Base-by-base conservation (phyloP, 1,139 yeast genomes). In the Nakaseomyces delphensis region DNA sequence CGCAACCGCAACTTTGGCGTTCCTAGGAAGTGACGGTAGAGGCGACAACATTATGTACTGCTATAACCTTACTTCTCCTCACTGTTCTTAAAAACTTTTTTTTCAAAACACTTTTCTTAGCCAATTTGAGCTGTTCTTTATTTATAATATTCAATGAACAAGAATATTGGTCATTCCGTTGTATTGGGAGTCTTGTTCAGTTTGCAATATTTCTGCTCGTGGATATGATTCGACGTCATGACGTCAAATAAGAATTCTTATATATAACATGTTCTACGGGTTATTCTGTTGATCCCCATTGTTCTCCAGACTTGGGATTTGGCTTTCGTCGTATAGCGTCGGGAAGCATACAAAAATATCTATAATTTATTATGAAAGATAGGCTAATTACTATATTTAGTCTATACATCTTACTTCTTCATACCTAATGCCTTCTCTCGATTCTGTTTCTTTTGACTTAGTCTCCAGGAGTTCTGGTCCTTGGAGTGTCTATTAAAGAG, bases 1-100 rank as follows among this genome's bases (percentile, higher is more conserved):
- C 2, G 86, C 59, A 0, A 89, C 80, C 0, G 79, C 86, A 2
- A 81, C 77, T 24, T 54, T 62, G 3, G 76, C 73, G 44, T 67
- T 64, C 15, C 42, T 36, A 3, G 61, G 59, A 23, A 59, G 41
- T 31, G 47, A 51, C 10, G 43, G 25, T 16, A 43, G 31, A 28
- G 38, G 39, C 29, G 36, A 21, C 10, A 40, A 14, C 43, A 40
- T 40, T 21, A 11, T 30, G n/a, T 18, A 9, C 5, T 19, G 7
- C 14, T 13, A 8, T 27, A 13, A 27, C 5, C 7, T 27, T 27
- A 13, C n/a, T 5, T 13, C n/a, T 27, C 11, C 5, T 13, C 6
- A n/a, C n/a, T 25, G 10, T 25, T 9, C n/a, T 25, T 13, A 10
- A 10, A 10, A 3, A 8, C 28, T 25, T 25, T 11, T 25, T 25